Conservation (phyloP, 257 asterid species). For the Solanum piurae region DNA sequence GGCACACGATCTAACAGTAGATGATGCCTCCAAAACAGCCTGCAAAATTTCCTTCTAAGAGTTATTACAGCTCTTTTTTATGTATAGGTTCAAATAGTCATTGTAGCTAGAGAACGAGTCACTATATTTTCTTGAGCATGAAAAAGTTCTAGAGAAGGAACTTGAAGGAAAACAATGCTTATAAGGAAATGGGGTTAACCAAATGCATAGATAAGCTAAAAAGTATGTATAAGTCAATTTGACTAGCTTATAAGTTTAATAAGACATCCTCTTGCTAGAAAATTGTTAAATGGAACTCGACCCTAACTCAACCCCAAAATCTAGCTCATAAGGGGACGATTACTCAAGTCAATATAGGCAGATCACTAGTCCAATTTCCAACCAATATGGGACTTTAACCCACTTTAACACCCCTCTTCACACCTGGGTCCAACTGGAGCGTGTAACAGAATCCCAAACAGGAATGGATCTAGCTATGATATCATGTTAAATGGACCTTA, state of each 20-base stretch:
- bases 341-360: background rate
- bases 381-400: background rate
- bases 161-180: background rate
- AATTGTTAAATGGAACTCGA: background rate
- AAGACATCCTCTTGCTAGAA: background rate
- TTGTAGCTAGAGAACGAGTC: background rate
- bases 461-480: background rate
- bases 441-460: too few species aligned
- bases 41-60: slow-evolving; percentile 11
- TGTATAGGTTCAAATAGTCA: background rate
- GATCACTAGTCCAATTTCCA: background rate
- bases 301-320: background rate
- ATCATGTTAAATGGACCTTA: background rate
- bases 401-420: background rate
- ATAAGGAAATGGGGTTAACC: background rate
- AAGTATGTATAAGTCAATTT: background rate
- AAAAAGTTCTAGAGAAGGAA: background rate
- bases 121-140: background rate
- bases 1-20: slow-evolving; percentile 63
- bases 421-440: background rate
- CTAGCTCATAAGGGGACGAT: background rate
- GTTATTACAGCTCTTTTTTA: background rate
- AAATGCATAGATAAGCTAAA: background rate
- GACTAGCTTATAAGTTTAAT: background rate
- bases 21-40: slow-evolving; percentile 77